phyloP scores from a whole-genome alignment of 768 basidiomycete genomes.

The Thelephora ganbajun region DNA sequence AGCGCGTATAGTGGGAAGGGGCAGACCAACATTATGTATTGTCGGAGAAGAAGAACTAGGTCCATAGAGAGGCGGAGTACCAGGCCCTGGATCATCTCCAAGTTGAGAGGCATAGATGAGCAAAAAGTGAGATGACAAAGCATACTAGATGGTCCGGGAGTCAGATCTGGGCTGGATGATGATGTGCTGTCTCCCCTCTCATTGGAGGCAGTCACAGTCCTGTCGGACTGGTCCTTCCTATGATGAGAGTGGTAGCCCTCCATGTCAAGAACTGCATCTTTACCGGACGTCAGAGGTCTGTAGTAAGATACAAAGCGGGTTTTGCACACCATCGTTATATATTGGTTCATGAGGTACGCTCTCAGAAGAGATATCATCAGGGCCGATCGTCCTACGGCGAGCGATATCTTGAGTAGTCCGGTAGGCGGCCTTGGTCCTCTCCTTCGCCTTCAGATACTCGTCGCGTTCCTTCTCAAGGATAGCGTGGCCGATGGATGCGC shows the following conservation, averaged over 20 bases:
- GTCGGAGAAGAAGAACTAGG: conserved; percentile 14
- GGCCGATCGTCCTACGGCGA: conserved; percentile 5
- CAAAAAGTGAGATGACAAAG: background rate
- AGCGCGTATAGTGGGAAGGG: conserved; percentile 28
- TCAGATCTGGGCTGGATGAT: conserved; percentile 7
- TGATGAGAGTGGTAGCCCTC: conserved; percentile 61
- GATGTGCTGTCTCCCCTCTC: conserved; percentile 3
- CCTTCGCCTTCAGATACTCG: conserved; percentile 14
- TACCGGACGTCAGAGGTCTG: background rate
- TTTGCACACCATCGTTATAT: conserved; percentile 41
- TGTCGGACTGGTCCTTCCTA: conserved; percentile 17
- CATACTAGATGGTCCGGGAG: conserved; percentile 17
- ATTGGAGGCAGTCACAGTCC: conserved; percentile 10
- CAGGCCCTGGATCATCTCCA: conserved; percentile 5
- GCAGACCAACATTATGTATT: conserved; percentile 9
- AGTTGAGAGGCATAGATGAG: background rate
- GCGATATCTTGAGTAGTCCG: conserved; percentile 6
- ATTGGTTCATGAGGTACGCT: conserved; percentile 16
- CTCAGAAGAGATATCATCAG: conserved; percentile 34
- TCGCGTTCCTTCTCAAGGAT: conserved; percentile 15
- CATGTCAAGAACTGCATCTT: conserved; percentile 71
- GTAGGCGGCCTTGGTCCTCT: conserved; percentile 11
- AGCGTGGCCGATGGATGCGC: conserved; percentile 14
- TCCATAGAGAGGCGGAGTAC: conserved; percentile 9
- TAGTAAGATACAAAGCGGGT: background rate